Conservation (phyloP, 352 stramenopile species). For the Pythium coloratum region DNA sequence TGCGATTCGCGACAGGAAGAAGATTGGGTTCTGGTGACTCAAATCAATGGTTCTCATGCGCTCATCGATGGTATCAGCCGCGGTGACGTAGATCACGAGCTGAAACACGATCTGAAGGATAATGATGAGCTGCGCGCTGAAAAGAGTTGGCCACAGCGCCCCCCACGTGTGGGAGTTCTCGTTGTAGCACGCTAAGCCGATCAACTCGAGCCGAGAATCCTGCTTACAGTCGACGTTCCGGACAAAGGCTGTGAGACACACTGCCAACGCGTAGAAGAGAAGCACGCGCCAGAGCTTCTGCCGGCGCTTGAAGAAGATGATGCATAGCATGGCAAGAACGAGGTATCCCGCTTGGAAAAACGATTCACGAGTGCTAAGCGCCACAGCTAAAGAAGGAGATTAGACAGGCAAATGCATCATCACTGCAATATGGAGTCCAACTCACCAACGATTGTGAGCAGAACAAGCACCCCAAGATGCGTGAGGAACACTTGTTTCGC, state of each 20-base stretch:
- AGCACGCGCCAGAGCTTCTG: constrained; percentile 78
- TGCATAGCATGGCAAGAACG: constrained; percentile 72
- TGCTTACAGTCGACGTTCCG: constrained; percentile 75
- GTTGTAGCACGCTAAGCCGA: constrained; percentile 76
- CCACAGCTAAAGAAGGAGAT: constrained; percentile 51
- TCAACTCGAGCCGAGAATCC: constrained; percentile 44
- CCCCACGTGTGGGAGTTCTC: constrained; percentile 56
- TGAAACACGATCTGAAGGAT: constrained; percentile 86
- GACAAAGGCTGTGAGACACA: constrained; percentile 76
- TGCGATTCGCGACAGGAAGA: constrained; percentile 67
- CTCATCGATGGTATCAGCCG: constrained; percentile 68
- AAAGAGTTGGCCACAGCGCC: constrained; percentile 77
- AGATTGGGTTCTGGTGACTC: constrained; percentile 73
- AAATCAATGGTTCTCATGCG: constrained; percentile 53
- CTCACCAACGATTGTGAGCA: constrained; percentile 80
- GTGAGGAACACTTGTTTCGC: constrained; percentile 72
- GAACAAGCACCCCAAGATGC: constrained; percentile 76
- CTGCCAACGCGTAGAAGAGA: constrained; percentile 64
- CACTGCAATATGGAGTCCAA: background rate
- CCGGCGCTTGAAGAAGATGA: constrained; percentile 82
- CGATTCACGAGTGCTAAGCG: constrained; percentile 75
- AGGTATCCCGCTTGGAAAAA: constrained; percentile 86
- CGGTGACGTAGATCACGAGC: constrained; percentile 81
- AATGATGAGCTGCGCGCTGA: constrained; percentile 80
- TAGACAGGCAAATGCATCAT: background rate